phyloP scores from a whole-genome alignment of 1,284 basidiomycete genomes.

The Ustilago shanxiensis region DNA sequence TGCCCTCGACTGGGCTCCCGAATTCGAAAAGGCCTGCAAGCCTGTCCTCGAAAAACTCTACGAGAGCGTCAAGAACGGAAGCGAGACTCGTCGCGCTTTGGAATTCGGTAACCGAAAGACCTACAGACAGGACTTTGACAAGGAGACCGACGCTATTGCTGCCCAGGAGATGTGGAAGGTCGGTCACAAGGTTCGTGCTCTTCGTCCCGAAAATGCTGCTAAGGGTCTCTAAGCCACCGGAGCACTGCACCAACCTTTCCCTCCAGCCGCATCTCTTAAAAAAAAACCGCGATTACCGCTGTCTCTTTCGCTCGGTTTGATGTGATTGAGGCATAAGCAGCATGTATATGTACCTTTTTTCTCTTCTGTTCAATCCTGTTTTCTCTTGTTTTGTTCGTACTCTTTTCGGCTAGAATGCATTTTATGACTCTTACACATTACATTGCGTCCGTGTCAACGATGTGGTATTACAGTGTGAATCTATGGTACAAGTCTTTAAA shows the following conservation, averaged over 20 bases:
- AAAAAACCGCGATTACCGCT: background rate
- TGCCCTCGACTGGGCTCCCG: constrained; percentile 98
- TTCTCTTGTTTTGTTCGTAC: constrained; percentile 8
- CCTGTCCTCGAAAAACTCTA: constrained; percentile 96
- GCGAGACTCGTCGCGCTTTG: constrained; percentile 95
- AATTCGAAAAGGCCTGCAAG: constrained; percentile 92
- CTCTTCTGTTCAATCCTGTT: constrained; percentile 5
- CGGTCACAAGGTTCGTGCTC: constrained; percentile 65
- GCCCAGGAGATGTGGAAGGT: constrained; percentile 90
- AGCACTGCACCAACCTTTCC: background rate
- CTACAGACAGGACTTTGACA: constrained; percentile 92
- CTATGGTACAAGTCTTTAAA: background rate
- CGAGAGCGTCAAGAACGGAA: constrained; percentile 91
- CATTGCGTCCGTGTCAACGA: background rate
- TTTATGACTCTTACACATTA: background rate
- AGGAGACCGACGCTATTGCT: constrained; percentile 94
- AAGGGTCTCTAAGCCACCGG: constrained; percentile 50
- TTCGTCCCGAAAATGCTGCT: constrained; percentile 64
- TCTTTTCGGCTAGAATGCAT: constrained; percentile 7
- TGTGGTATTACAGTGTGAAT: background rate
- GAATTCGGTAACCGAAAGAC: constrained; percentile 94
- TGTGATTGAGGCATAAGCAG: background rate
- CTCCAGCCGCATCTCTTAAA: background rate
- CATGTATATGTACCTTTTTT: constrained; percentile 22
- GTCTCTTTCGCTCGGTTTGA: no score